phyloP scores from a whole-genome alignment of 1,284 basidiomycete genomes.

The Paramarasmius palmivorus region DNA sequence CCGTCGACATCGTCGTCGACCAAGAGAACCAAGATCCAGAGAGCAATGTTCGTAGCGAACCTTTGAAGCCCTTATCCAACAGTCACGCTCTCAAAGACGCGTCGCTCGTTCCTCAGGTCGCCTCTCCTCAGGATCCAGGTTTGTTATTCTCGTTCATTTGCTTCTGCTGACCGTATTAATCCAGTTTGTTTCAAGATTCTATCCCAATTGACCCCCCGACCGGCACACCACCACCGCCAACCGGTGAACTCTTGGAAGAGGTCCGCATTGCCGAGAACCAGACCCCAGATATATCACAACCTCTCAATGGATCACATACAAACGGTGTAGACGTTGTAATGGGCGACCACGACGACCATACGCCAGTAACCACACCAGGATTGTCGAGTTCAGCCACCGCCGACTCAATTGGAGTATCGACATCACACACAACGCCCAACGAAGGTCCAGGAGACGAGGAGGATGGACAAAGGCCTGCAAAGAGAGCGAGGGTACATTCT shows the following conservation, averaged over 20 bases:
- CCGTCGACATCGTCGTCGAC: constrained; percentile 61
- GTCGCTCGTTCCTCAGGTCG: constrained; percentile 46
- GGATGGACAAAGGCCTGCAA: constrained; percentile 66
- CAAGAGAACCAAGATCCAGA: constrained; percentile 60
- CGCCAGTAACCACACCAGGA: constrained; percentile 38
- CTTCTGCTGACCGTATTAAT: constrained; percentile 24
- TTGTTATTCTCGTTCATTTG: constrained; percentile 25
- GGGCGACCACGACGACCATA: constrained; percentile 42
- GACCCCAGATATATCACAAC: constrained; percentile 14
- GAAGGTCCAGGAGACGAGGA: constrained; percentile 40
- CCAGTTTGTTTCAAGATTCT: constrained; percentile 33
- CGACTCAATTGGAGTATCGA: constrained; percentile 40
- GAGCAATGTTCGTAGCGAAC: constrained; percentile 64
- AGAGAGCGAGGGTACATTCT: constrained; percentile 47
- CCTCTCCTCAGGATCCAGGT: constrained; percentile 53
- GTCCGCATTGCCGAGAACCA: constrained; percentile 47
- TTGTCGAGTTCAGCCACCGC: constrained; percentile 38
- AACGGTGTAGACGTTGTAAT: constrained; percentile 48
- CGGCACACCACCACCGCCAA: constrained; percentile 47
- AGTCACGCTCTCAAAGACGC: constrained; percentile 29
- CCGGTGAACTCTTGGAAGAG: constrained; percentile 51
- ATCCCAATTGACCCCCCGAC: constrained; percentile 45
- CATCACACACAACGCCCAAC: constrained; percentile 43
- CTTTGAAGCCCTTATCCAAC: constrained; percentile 43
- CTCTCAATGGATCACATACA: constrained; percentile 12